Evolutionary conservation across 2,329 filamentous ascomycete genomes (phyloP).

Genomic region (Ophiostoma quercus): DNA sequence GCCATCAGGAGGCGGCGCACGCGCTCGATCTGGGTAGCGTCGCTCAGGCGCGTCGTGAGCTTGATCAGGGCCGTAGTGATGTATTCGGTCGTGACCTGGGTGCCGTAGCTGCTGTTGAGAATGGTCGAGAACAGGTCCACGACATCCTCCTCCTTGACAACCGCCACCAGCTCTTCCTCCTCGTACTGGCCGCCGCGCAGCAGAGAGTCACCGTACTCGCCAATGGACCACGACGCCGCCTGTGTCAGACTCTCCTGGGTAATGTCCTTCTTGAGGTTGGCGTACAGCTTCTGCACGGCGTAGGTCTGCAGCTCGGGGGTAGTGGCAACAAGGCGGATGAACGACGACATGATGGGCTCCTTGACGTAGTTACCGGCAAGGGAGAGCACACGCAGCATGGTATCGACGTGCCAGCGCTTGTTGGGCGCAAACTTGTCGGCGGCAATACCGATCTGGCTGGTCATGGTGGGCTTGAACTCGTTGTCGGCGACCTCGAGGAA

Average conservation of each 20-base stretch:
- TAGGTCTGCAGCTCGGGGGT: conserved; percentile 94
- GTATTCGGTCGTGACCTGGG: conserved; percentile 87
- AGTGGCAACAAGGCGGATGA: conserved; percentile 90
- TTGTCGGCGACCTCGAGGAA: conserved; percentile 97
- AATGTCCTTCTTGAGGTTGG: conserved; percentile 88
- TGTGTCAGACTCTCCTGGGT: conserved; percentile 94
- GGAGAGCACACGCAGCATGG: conserved; percentile 89
- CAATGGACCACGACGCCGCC: conserved; percentile 93
- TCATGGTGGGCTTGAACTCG: conserved; percentile 98
- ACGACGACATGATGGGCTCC: conserved; percentile 94
- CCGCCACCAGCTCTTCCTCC: conserved; percentile 78
- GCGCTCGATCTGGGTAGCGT: conserved; percentile 79
- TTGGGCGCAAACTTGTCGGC: conserved; percentile 94
- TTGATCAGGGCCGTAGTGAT: conserved; percentile 95
- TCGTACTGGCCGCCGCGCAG: conserved; percentile 86
- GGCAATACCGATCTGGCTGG: conserved; percentile 93
- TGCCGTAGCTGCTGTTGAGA: conserved; percentile 89
- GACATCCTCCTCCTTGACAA: conserved; percentile 81
- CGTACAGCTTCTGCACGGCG: conserved; percentile 90
- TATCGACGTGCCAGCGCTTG: conserved; percentile 98
- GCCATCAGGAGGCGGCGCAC: conserved; percentile 70
- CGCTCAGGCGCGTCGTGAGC: conserved; percentile 79
- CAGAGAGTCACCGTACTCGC: conserved; percentile 91
- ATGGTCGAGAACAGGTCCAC: conserved; percentile 90
- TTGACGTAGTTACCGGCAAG: conserved; percentile 96